Percentiles rank a stretch among this genome's conserved stretches.
These are phyloP conservation scores for Fusarium longipes DNA, from an alignment of 2,329 filamentous ascomycete genomes.

Conservation along the genomic window DNA sequence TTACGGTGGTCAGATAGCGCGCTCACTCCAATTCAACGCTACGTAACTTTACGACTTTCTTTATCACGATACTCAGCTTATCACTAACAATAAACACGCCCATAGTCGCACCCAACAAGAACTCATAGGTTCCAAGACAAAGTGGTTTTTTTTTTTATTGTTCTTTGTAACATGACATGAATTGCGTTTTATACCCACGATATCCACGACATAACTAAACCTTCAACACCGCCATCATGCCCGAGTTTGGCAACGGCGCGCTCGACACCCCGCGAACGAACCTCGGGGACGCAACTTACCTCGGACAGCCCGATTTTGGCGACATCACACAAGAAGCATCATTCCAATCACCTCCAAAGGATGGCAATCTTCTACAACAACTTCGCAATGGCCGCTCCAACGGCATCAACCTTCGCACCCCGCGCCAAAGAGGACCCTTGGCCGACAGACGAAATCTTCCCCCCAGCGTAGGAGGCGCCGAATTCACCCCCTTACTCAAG, in stretches of 20 bases:
- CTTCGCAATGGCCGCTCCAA: constrained; percentile 73
- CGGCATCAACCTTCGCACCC: constrained; percentile 74
- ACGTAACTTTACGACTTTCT: constrained; percentile 32
- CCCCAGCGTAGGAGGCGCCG: constrained; percentile 71
- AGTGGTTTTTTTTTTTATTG: not conserved
- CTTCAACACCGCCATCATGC: constrained; percentile 60
- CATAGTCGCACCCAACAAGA: constrained; percentile 6
- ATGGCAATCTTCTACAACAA: constrained; percentile 76
- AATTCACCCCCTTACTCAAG: constrained; percentile 96
- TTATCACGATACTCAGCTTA: constrained; percentile 30
- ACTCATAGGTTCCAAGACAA: not conserved
- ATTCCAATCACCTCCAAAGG: constrained; percentile 81
- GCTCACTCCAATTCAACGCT: constrained; percentile 38
- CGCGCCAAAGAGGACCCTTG: constrained; percentile 76
- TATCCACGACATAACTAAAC: constrained; percentile 37
- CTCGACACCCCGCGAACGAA: constrained; percentile 91
- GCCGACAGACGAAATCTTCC: constrained; percentile 78
- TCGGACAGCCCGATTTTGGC: constrained; percentile 75
- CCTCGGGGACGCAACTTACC: constrained; percentile 83
- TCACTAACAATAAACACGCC: constrained; percentile 39
- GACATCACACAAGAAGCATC: constrained; percentile 90
- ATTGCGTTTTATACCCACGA: constrained; percentile 25
- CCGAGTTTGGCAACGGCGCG: constrained; percentile 68
- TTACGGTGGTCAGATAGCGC: constrained; percentile 39
- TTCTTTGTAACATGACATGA: constrained; percentile 35